Conservation (phyloP, 768 basidiomycete genomes). For the Lanmaoa rubissima region DNA sequence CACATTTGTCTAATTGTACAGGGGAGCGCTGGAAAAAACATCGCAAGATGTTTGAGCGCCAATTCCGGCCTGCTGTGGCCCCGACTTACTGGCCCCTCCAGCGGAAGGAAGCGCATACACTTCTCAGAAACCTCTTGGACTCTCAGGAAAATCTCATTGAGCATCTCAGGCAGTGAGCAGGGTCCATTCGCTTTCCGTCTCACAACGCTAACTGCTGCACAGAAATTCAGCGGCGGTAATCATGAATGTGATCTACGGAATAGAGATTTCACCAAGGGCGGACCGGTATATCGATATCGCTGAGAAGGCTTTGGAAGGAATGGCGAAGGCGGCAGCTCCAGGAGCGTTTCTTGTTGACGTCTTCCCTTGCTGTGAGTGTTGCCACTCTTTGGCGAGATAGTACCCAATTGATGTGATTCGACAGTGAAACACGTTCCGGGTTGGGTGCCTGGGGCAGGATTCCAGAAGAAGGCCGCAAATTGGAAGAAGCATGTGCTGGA, state of each 20-base stretch:
- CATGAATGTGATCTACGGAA: constrained; percentile 54
- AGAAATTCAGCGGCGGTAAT: constrained; percentile 52
- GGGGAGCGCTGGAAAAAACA: constrained; percentile 53
- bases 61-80: constrained; percentile 46
- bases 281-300: constrained; percentile 52
- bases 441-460: constrained; percentile 53
- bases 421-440: constrained; percentile 52
- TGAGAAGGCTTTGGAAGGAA: constrained; percentile 49
- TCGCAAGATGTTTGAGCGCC: constrained; percentile 50
- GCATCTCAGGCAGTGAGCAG: constrained; percentile 49
- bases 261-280: constrained; percentile 39
- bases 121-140: constrained; percentile 45
- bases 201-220: background rate
- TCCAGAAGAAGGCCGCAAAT: constrained; percentile 47
- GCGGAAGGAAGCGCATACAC: constrained; percentile 41
- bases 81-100: constrained; percentile 46
- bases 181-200: background rate
- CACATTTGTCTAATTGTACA: constrained; percentile 16
- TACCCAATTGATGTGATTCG: background rate
- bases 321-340: constrained; percentile 49
- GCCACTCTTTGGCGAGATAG: background rate
- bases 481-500: constrained; percentile 48
- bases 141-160: constrained; percentile 44
- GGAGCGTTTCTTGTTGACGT: constrained; percentile 54
- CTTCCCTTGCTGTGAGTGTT: constrained; percentile 40